Percentiles rank a stretch among this genome's conserved stretches.
These are phyloP conservation scores for Penicillium taxi DNA, from an alignment of 495 filamentous ascomycete species.

Conservation along the genomic window DNA sequence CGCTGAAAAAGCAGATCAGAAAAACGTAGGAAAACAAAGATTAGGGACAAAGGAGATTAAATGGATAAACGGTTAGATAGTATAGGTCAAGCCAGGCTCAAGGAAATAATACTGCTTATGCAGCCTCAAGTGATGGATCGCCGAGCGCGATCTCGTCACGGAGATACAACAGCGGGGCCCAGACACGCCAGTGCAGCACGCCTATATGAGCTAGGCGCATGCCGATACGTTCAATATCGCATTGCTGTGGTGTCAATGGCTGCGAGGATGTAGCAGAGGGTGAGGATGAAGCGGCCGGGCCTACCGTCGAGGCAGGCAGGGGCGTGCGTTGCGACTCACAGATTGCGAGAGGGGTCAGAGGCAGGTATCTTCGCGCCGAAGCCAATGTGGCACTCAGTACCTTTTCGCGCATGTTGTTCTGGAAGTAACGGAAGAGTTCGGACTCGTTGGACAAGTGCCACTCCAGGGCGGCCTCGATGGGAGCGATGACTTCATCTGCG, in stretches of 20 bases:
- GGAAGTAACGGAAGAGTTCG: slow-evolving; percentile 29
- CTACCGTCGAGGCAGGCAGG: slow-evolving; percentile 10
- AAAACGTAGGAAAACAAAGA: slow-evolving; percentile 3
- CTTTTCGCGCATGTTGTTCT: slow-evolving; percentile 27
- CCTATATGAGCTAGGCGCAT: slow-evolving; percentile 70
- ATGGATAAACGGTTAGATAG: slow-evolving; percentile 2
- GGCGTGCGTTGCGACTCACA: slow-evolving; percentile 38
- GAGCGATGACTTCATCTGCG: slow-evolving; percentile 33
- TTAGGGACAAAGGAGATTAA: neutral
- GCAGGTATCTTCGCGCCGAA: slow-evolving; percentile 31
- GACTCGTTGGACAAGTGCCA: slow-evolving; percentile 35
- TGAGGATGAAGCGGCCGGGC: neutral
- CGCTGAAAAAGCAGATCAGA: slow-evolving; percentile 32
- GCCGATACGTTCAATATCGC: slow-evolving; percentile 58
- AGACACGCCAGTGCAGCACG: slow-evolving; percentile 80
- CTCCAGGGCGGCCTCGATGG: slow-evolving; percentile 30
- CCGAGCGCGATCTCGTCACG: slow-evolving; percentile 26
- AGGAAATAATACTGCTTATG: slow-evolving; percentile 8
- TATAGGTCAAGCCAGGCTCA: slow-evolving; percentile 5
- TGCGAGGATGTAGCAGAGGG: slow-evolving; percentile 3
- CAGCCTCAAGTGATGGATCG: neutral
- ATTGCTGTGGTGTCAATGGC: slow-evolving; percentile 23
- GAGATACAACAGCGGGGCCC: slow-evolving; percentile 63
- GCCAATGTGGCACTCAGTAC: slow-evolving; percentile 26
- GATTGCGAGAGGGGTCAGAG: slow-evolving; percentile 38